Evolutionary conservation across 768 basidiomycete genomes (phyloP).

Genomic region (Hebeloma cylindrosporum): DNA sequence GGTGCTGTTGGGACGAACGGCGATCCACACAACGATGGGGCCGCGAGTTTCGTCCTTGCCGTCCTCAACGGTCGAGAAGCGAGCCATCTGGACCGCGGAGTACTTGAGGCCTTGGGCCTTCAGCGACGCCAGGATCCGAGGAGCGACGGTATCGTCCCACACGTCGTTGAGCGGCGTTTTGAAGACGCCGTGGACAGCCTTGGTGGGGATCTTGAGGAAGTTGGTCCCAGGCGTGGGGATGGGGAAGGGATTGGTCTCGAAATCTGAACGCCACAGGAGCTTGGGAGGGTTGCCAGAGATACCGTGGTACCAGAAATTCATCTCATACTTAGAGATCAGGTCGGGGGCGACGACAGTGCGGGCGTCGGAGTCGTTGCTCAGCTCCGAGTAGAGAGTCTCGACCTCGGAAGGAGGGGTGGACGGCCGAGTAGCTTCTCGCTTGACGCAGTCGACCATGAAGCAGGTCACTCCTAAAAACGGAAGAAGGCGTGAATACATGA

Average conservation of each 20-base stretch:
- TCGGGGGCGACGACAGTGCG: too few species aligned
- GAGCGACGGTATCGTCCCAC: conserved; percentile 32
- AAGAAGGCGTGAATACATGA: too few species aligned
- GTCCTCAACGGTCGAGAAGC: conserved; percentile 17
- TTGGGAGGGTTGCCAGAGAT: conserved; percentile 35
- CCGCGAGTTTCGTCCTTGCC: conserved; percentile 27
- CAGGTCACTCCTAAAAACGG: too few species aligned
- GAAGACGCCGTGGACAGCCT: conserved; percentile 34
- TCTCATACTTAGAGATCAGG: conserved; percentile 33
- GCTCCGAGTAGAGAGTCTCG: too few species aligned
- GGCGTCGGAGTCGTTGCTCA: too few species aligned
- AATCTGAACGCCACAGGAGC: conserved; percentile 36
- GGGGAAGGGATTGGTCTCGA: conserved; percentile 30
- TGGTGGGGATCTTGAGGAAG: conserved; percentile 24
- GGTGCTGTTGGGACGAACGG: conserved; percentile 32
- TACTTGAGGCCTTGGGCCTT: conserved; percentile 23
- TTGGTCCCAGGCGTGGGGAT: conserved; percentile 13
- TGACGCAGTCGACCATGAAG: too few species aligned
- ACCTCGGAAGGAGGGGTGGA: too few species aligned
- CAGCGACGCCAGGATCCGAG: conserved; percentile 26
- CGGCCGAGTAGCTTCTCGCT: too few species aligned
- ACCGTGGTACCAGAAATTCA: conserved; percentile 30
- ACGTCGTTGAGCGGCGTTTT: conserved; percentile 34
- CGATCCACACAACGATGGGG: conserved; percentile 41
- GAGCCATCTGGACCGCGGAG: conserved; percentile 29